Conservation (phyloP, 169 alveolate species). For the Plasmodium yoelii region DNA sequence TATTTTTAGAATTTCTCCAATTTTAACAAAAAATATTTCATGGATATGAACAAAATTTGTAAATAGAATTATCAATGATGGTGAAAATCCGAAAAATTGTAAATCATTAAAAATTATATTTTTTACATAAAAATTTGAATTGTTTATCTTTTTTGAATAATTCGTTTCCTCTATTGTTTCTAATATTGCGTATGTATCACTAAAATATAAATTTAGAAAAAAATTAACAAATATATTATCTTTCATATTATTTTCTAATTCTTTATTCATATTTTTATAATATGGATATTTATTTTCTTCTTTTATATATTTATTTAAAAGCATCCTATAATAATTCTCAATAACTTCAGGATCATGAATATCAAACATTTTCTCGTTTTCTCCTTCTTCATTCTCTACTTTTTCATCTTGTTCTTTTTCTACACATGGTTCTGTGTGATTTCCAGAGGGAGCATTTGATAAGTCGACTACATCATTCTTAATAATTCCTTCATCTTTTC, state of each 20-base stretch:
- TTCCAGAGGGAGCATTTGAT: neutral
- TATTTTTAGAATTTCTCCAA: constrained; percentile 13
- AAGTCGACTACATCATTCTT: neutral
- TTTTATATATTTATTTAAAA: constrained; percentile 40
- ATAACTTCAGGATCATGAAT: neutral
- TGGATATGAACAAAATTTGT: constrained; percentile 27
- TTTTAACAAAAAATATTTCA: constrained; percentile 22
- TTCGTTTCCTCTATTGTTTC: constrained; percentile 16
- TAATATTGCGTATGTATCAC: constrained; percentile 56
- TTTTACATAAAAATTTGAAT: constrained; percentile 31
- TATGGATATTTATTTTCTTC: constrained; percentile 6
- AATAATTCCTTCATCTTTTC: neutral
- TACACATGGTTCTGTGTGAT: neutral
- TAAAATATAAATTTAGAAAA: constrained; percentile 57
- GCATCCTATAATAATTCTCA: constrained; percentile 25
- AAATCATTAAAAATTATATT: constrained; percentile 63
- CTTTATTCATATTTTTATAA: constrained; percentile 3
- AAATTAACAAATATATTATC: constrained; percentile 45
- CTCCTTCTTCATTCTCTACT: neutral
- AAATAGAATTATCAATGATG: constrained; percentile 32
- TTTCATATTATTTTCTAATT: constrained; percentile 16
- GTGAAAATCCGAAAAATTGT: constrained; percentile 47
- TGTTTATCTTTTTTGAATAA: neutral
- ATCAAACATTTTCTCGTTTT: no score
- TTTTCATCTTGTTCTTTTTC: neutral